Conservation (phyloP, 768 basidiomycete genomes). For the Glaciozyma antarctica region DNA sequence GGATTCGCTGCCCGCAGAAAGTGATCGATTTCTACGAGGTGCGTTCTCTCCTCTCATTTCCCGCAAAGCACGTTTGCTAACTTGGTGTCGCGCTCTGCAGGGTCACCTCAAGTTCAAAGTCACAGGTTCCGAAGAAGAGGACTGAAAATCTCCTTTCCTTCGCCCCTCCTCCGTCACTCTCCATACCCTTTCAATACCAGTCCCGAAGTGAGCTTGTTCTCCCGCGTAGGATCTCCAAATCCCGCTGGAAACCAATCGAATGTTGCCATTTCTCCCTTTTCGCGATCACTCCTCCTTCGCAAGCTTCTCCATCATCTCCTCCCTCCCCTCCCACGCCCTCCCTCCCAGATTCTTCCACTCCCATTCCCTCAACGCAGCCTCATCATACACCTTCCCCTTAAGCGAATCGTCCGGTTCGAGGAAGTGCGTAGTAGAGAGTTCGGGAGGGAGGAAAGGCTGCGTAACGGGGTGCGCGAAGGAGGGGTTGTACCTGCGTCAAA, state of each 20-base stretch:
- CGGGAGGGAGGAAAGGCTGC: constrained; percentile 54
- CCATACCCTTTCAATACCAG: too few species aligned
- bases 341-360: constrained; percentile 31
- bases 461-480: constrained; percentile 53
- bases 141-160: neutral
- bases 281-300: neutral
- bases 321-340: constrained; percentile 18
- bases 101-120: too few species aligned
- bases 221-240: too few species aligned
- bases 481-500: constrained; percentile 42
- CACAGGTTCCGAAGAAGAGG: too few species aligned
- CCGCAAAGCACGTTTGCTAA: too few species aligned
- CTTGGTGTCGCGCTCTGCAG: too few species aligned
- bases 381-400: constrained; percentile 41
- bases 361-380: constrained; percentile 53
- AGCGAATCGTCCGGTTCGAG: constrained; percentile 4
- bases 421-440: constrained; percentile 40
- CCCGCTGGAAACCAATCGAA: too few species aligned
- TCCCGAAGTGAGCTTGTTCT: too few species aligned
- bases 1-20: neutral
- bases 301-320: constrained; percentile 13
- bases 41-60: neutral
- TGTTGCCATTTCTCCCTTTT: neutral
- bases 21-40: constrained; percentile 1
- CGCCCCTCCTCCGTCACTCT: neutral